Percentiles rank a stretch among this genome's conserved stretches.
Evolutionary conservation across 2,329 filamentous ascomycete genomes (phyloP).

Genomic region (Fusarium cicatricum): DNA sequence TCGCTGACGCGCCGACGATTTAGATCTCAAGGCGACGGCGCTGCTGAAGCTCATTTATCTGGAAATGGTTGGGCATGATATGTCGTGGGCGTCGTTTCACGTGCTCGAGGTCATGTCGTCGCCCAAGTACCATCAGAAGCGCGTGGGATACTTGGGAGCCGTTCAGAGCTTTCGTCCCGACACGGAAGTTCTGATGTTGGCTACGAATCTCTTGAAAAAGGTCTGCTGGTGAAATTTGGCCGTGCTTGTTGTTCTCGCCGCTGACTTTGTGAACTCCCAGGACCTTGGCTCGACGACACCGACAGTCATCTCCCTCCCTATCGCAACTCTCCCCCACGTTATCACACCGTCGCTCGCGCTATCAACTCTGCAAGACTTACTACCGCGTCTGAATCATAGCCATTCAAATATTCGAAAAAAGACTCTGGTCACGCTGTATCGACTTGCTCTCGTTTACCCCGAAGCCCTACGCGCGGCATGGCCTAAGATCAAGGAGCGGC

Average conservation of each 20-base stretch:
- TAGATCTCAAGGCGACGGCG: constrained; percentile 94
- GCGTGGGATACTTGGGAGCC: constrained; percentile 92
- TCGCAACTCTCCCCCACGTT: constrained; percentile 91
- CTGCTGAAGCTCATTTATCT: constrained; percentile 96
- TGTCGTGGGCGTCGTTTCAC: constrained; percentile 99
- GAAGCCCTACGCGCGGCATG: constrained; percentile 91
- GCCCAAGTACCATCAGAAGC: constrained; percentile 91
- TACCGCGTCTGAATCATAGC: constrained; percentile 87
- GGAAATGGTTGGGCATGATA: constrained; percentile 99
- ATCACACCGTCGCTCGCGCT: constrained; percentile 92
- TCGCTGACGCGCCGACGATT: constrained; percentile 21
- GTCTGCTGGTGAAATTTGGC: constrained; percentile 48
- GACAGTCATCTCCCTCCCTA: constrained; percentile 83
- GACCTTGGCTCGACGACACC: constrained; percentile 78
- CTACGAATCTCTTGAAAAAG: constrained; percentile 97
- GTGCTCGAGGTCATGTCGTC: constrained; percentile 99
- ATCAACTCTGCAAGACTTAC: constrained; percentile 84
- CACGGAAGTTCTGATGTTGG: constrained; percentile 96
- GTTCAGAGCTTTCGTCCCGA: constrained; percentile 96
- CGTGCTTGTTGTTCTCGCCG: not conserved
- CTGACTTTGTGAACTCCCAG: constrained; percentile 41
- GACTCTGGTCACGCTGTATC: constrained; percentile 92
- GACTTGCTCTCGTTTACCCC: constrained; percentile 93
- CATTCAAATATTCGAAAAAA: constrained; percentile 91
- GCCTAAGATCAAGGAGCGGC: constrained; percentile 95